Percentiles rank a stretch among this genome's conserved stretches.
phyloP scores from a whole-genome alignment of 1,284 basidiomycete genomes.

The Pseudozyma sp. region DNA sequence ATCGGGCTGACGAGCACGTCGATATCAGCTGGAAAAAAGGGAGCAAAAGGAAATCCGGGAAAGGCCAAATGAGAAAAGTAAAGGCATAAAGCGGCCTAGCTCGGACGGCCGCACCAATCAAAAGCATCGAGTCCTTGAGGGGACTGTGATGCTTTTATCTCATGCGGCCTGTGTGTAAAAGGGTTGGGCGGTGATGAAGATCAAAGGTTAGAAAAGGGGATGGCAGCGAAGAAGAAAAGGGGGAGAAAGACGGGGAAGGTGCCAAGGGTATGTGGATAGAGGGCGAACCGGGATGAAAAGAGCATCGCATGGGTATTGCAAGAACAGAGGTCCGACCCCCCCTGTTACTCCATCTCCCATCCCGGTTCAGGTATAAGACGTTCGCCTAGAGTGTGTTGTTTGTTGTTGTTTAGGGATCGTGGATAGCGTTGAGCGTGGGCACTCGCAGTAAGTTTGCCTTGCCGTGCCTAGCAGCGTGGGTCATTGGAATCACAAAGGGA shows the following conservation, averaged over 20 bases:
- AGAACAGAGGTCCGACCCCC: slow-evolving; percentile 58
- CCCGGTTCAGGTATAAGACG: slow-evolving; percentile 53
- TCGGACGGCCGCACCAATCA: not conserved
- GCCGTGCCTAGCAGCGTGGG: slow-evolving; percentile 14
- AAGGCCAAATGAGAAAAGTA: slow-evolving; percentile 12
- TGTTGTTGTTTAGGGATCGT: slow-evolving; percentile 3
- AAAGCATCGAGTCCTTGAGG: not conserved
- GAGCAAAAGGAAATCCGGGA: slow-evolving; percentile 4
- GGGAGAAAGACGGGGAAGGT: slow-evolving; percentile 3
- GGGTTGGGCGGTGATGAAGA: slow-evolving; percentile 26
- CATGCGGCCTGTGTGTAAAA: slow-evolving; percentile 4
- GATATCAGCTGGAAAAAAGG: not conserved
- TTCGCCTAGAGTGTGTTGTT: slow-evolving; percentile 33
- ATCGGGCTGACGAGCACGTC: slow-evolving; percentile 1
- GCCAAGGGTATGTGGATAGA: slow-evolving; percentile 32
- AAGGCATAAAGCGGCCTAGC: slow-evolving; percentile 1
- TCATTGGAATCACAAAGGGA: not conserved
- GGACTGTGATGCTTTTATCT: not conserved
- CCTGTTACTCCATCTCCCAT: slow-evolving; percentile 57
- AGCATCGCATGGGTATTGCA: slow-evolving; percentile 58
- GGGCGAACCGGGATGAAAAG: slow-evolving; percentile 48
- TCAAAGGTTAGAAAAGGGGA: slow-evolving; percentile 12
- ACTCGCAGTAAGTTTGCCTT: slow-evolving; percentile 14
- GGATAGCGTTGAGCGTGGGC: slow-evolving; percentile 26
- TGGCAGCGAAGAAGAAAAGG: slow-evolving; percentile 15